Base-by-base conservation (phyloP, 106 monocot species). In the Acanthochlamys bracteata region DNA sequence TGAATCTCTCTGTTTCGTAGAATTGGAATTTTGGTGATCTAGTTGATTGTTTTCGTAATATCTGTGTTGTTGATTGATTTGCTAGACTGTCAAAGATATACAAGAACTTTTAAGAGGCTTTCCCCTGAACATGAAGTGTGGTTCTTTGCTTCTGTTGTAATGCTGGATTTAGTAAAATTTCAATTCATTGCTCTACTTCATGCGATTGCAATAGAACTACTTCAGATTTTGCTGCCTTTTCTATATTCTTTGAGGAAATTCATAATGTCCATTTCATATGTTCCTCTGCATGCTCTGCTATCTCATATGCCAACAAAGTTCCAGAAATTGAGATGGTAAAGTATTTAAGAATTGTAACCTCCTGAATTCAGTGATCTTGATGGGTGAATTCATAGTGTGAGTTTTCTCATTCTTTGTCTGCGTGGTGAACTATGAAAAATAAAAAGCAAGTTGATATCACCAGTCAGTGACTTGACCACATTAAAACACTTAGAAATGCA, bases 91-190 rank as follows among this genome's bases (percentile, higher is more conserved):
- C n/a, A 62, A 58, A 80, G 83, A 80, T 85, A 88, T 57, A 88
- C 91, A 55, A 80, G 85, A 67, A 91, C 96, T 7, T 98, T 78
- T 56, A 77, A 70, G 57, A 88, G 76, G 66, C 91, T 98, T 59
- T 69, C 88, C 22, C 76, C 76, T 74, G 58, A 73, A 16, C 91
- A 98, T 52, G 88, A 91, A 91, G 96, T 98, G 39, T 4, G 15
- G 17, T 10, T 9, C 17, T 49, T 49, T 49, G 7, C 13, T 49
- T 49, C 2, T 49, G 12, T 49, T 49, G 12, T 49, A 49, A 49
- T 49, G 49, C 2, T 49, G 2, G 49, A 49, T 49, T 49, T 43
- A 13, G 17, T 49, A 1, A 49, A 9, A 49, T 49, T 49, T 49
- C 10, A 10, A 17, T 49, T 49, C 2, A 49, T 49, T 14, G 17